phyloP scores from a whole-genome alignment of 2,329 filamentous ascomycete species.

The Delphinella strobiligena region DNA sequence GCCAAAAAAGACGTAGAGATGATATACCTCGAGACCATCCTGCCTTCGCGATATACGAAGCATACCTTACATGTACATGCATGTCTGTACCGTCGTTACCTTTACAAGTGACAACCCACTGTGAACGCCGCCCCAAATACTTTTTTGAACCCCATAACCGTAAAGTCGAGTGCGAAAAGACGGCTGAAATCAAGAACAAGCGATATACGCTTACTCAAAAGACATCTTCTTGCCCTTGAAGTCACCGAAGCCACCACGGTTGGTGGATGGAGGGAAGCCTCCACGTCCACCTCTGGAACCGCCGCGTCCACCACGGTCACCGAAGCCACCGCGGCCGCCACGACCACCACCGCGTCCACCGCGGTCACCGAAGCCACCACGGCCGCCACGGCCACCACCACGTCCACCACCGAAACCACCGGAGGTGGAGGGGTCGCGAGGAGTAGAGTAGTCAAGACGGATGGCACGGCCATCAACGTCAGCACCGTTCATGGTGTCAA shows the following conservation, averaged over 20 bases:
- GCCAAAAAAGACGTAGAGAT: too few relatives aligned
- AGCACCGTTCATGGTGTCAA: conserved; percentile 57
- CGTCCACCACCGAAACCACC: conserved; percentile 32
- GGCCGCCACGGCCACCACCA: conserved; percentile 25
- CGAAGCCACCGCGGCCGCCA: conserved; percentile 41
- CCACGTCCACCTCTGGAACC: conserved; percentile 38
- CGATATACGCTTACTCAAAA: too few relatives aligned
- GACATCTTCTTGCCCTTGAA: too few relatives aligned
- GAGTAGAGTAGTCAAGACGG: conserved; percentile 70
- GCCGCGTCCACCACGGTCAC: conserved; percentile 37
- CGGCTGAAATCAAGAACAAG: too few relatives aligned
- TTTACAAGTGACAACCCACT: too few relatives aligned
- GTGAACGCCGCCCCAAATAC: too few relatives aligned
- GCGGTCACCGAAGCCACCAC: conserved; percentile 21
- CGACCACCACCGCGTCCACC: conserved; percentile 32
- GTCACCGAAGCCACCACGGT: conserved; percentile 48
- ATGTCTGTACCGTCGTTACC: too few relatives aligned
- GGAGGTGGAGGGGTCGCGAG: conserved; percentile 30
- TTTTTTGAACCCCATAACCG: too few relatives aligned
- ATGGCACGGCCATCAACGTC: conserved; percentile 62
- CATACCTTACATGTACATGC: too few relatives aligned
- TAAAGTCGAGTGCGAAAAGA: too few relatives aligned
- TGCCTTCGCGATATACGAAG: too few relatives aligned
- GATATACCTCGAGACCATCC: too few relatives aligned
- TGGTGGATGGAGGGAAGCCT: conserved; percentile 28